Conservation (phyloP, 148 eudicot species). For the Mesembryanthemum crystallinum region DNA sequence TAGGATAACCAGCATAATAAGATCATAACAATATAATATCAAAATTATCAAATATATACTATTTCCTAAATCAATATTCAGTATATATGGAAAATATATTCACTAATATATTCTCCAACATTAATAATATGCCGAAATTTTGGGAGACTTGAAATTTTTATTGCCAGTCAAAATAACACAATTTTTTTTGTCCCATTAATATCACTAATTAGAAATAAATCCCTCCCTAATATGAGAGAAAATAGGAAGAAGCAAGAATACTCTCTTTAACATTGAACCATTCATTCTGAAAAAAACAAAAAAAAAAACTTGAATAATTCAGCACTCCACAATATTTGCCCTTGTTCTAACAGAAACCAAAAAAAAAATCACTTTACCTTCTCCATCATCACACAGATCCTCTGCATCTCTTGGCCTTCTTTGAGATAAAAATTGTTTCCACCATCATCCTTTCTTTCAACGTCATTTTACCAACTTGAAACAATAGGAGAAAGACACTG, state of each 20-base stretch:
- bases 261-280: no score
- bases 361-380: not conserved
- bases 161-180: not conserved
- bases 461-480: not conserved
- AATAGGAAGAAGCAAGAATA: not conserved
- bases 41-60: no score
- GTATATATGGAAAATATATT: no score
- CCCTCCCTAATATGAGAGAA: not conserved
- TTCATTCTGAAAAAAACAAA: not conserved
- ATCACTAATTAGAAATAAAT: not conserved
- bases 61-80: no score
- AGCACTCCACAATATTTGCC: constrained; percentile 13
- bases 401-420: not conserved
- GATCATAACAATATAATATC: no score
- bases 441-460: no score
- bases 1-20: no score
- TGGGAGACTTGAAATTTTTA: not conserved
- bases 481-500: not conserved
- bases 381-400: not conserved
- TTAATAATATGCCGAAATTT: not conserved
- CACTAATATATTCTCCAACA: no score
- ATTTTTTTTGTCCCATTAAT: not conserved
- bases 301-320: constrained; percentile 13
- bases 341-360: not conserved
- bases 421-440: not conserved